A percentile compares a stretch with the other conserved stretches of the same genome.
These are phyloP conservation scores for Mortierella sp. DNA, from an alignment of 371 early-diverging fungal species.

Conservation along the genomic window DNA sequence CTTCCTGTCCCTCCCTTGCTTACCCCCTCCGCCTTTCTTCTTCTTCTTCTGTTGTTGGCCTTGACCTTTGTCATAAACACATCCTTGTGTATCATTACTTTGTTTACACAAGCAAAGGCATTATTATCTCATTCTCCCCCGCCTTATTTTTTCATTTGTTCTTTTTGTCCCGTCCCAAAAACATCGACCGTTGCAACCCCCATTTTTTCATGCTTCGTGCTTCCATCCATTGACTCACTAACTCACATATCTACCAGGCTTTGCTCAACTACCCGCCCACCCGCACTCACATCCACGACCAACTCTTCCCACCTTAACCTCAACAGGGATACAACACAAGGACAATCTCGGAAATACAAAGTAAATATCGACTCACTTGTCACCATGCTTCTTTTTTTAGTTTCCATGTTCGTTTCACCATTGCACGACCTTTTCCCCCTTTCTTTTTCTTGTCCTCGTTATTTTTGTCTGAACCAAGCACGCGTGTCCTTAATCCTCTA, in stretches of 20 bases:
- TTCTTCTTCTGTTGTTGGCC: background rate
- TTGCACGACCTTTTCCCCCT: background rate
- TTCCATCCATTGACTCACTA: background rate
- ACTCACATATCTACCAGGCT: background rate
- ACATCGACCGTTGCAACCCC: slow-evolving; percentile 3
- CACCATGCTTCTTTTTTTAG: background rate
- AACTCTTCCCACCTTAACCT: background rate
- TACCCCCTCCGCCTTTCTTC: background rate
- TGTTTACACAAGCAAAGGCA: background rate
- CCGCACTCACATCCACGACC: background rate
- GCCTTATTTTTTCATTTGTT: slow-evolving; percentile 3
- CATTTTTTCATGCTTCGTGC: background rate
- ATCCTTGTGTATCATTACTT: background rate
- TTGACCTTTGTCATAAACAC: slow-evolving; percentile 7
- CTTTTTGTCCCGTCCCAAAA: too few species aligned
- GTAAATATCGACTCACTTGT: background rate
- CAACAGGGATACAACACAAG: background rate
- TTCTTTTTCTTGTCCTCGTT: background rate
- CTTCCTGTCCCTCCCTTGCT: background rate
- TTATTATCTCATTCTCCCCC: background rate
- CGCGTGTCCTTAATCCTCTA: background rate
- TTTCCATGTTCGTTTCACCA: background rate
- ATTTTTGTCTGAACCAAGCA: background rate
- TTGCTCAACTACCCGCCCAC: background rate
- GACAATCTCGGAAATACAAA: background rate